Evolutionary conservation across 208 protist species (phyloP).

Genomic region (Trypanosoma cruzi): DNA sequence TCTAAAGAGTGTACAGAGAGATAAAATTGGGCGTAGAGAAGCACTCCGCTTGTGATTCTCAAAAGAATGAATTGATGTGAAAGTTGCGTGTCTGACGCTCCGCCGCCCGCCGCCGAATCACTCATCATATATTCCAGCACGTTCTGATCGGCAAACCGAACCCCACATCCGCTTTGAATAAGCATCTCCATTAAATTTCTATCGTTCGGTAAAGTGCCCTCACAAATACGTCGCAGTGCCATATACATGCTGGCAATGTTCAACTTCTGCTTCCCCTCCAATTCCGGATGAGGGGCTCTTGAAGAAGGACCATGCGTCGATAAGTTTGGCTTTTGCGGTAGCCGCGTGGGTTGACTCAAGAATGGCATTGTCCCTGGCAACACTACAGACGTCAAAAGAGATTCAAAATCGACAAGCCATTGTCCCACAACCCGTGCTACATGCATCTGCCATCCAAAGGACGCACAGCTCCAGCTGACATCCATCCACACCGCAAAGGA

Average conservation of each 20-base stretch:
- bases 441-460: slow-evolving; percentile 53
- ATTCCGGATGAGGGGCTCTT: neutral
- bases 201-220: slow-evolving; percentile 14
- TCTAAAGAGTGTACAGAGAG: slow-evolving; percentile 55
- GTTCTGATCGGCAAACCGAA: slow-evolving; percentile 15
- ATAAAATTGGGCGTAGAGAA: slow-evolving; percentile 79
- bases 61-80: slow-evolving; percentile 47
- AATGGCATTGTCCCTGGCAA: neutral
- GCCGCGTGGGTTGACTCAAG: neutral
- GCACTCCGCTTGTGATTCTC: slow-evolving; percentile 79
- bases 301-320: neutral
- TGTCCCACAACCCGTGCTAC: slow-evolving; percentile 24
- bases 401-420: slow-evolving; percentile 21
- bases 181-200: slow-evolving; percentile 21
- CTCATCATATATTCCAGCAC: slow-evolving; percentile 21
- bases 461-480: slow-evolving; percentile 66
- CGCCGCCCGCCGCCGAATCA: slow-evolving; percentile 6
- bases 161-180: slow-evolving; percentile 15
- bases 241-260: slow-evolving; percentile 27
- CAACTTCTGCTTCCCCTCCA: slow-evolving; percentile 3
- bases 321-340: neutral
- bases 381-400: neutral
- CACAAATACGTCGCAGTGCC: slow-evolving; percentile 31
- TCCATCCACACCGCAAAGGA: slow-evolving; percentile 66
- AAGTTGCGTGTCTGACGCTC: slow-evolving; percentile 7